Evolutionary conservation across 1,284 basidiomycete genomes (phyloP), one percentile per base, ranked within the genome.

Genomic region (Pisolithus thermaeus): DNA sequence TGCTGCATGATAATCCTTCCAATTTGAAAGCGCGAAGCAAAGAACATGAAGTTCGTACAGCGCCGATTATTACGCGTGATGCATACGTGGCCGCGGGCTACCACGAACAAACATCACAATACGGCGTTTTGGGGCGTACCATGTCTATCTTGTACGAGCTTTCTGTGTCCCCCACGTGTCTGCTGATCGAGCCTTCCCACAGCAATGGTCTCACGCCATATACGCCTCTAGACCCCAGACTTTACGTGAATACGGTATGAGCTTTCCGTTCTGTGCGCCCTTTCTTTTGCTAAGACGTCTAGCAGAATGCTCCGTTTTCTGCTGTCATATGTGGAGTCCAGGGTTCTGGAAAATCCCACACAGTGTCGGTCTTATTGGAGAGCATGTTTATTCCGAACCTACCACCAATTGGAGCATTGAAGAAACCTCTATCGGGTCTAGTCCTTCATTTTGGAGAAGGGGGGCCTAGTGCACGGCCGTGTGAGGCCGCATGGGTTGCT

Each of bases 291-390:
- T 54, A 23, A 49, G 40, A 18, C 18, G 18, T 30, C 38, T 22
- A 2, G 44, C 50, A 81, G 80, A 82, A 82, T 58, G 72, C 80
- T 0, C 80, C 81, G 0, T 79, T 82, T 54, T 82, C 81, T 1
- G 77, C 77, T 0, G 58, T 80, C 18, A 73, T 83, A 4, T 83
- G 81, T 42, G 81, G 81, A 0, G 81, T 83, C 0, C 81, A 83
- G 65, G 81, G 84, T 0, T 81, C 83, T 0, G 84, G 84, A 16
- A 88, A 88, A 59, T 85, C 83, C 0, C 85, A 87, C 47, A 86
- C 81, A 0, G 77, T 86, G 0, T 78, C 83, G 0, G 75, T 83
- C 0, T 68, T 87, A 2, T 63, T 87, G 0, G 84, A 87, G 59
- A 80, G 73, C 49, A 83, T 86, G 81, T 70, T 87, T 9, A 76